Evolutionary conservation across 2,329 filamentous ascomycete genomes (phyloP), one percentile per base, ranked within the genome.

Genomic region (Clonostachys chloroleuca): DNA sequence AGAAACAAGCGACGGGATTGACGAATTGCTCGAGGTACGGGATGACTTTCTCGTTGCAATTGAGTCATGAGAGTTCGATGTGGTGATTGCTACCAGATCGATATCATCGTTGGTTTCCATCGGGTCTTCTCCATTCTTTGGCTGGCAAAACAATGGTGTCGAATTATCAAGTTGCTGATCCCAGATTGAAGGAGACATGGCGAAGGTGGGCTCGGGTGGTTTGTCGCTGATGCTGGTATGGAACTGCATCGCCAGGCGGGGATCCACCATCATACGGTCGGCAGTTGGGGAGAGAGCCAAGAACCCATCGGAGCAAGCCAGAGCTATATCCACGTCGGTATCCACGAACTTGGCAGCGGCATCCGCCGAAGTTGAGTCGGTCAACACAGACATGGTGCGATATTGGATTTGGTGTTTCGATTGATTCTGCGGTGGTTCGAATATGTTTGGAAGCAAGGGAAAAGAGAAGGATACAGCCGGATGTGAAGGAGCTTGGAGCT

Each of bases 1-100:
- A 6, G 47, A 40, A 7, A 30, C 24, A 30, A 42, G 36, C 2
- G 50, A 49, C 8, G 42, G 46, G 13, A 51, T 43, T 12, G 47
- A 46, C 14, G 47, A 45, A 6, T 42, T 48, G 35, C 49, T 48
- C 7, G 49, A 50, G 12, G 51, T 54, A 12, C 47, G 51, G 6
- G 54, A 53, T 7, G 54, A 49, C 40, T 51, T 51, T 46, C 48
- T 51, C 10, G 49, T 51, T 16, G 50, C 48, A 12, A 40, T 45
- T 14, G 46, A 44, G 16, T 46, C 44, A 14, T 42, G 34, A 12
- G 48, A 13, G 49, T 48, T 47, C 12, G 49, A 49, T 18, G 47
- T 40, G 20, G 46, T 41, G 30, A 47, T 51, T 43, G 20, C 47
- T 18, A 47, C 49, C 20, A 13, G 9, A 39, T 45, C 34, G 14